These are phyloP conservation scores for Trametes punicea DNA, from an alignment of 768 basidiomycete genomes.

Conservation along the genomic window DNA sequence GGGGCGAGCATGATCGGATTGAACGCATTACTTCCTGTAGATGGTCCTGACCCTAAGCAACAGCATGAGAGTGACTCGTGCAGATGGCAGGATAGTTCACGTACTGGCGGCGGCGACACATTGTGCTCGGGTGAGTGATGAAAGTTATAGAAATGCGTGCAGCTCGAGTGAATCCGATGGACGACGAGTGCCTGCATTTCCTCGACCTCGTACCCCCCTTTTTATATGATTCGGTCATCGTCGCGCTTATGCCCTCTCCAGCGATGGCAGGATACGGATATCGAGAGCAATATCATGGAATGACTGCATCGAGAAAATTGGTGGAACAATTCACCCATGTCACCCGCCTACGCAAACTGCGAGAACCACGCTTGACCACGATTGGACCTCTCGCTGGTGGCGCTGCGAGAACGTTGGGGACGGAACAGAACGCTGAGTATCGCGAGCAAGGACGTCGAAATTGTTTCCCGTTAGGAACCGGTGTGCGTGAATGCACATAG, in stretches of 20 bases:
- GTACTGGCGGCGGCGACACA: conserved; percentile 58
- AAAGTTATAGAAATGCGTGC: background rate
- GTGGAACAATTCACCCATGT: background rate
- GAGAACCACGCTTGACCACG: conserved; percentile 6
- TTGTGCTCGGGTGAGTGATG: conserved; percentile 20
- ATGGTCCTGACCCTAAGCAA: conserved; percentile 42
- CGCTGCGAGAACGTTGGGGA: background rate
- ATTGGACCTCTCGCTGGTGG: background rate
- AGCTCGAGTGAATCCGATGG: background rate
- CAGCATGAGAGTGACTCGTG: background rate
- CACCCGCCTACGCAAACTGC: background rate
- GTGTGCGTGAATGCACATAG: background rate
- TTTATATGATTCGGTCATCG: conserved; percentile 5
- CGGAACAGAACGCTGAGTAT: background rate
- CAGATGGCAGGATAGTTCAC: conserved; percentile 21
- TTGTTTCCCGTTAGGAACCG: background rate
- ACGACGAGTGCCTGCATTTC: background rate
- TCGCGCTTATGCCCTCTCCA: background rate
- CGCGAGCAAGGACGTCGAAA: background rate
- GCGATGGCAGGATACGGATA: no score
- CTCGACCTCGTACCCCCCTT: background rate
- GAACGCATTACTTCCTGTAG: conserved; percentile 29
- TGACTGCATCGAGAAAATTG: background rate
- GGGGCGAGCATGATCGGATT: background rate
- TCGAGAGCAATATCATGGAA: no score